Percentiles rank a stretch among this genome's conserved stretches.
Evolutionary conservation across 768 basidiomycete species (phyloP).

Genomic region (Agrocybe pediades): DNA sequence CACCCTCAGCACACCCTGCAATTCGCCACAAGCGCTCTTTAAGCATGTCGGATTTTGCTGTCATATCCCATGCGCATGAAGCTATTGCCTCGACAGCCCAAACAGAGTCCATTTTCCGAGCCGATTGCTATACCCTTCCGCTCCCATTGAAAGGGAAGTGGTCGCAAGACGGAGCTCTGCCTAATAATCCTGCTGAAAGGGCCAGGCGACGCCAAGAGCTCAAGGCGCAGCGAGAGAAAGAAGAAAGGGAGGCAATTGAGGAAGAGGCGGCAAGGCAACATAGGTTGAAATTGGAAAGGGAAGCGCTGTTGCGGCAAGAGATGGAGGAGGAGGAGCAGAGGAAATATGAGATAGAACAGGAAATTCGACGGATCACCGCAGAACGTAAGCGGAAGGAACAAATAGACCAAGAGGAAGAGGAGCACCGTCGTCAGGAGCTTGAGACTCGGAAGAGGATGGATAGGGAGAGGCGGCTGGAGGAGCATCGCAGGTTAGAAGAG

Average conservation of each 20-base stretch:
- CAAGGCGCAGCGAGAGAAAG: conserved; percentile 36
- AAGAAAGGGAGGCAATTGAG: conserved; percentile 42
- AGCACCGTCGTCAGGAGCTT: conserved; percentile 42
- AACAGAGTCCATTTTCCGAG: conserved; percentile 15
- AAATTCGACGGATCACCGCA: conserved; percentile 36
- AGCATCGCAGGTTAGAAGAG: conserved; percentile 50
- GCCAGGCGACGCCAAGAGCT: conserved; percentile 32
- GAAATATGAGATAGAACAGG: conserved; percentile 39
- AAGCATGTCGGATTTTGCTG: conserved; percentile 43
- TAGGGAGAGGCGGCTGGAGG: conserved; percentile 49
- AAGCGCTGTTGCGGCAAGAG: conserved; percentile 40
- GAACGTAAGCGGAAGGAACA: conserved; percentile 40
- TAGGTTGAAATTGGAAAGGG: conserved; percentile 41
- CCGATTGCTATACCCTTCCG: conserved; percentile 22
- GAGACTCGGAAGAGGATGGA: conserved; percentile 48
- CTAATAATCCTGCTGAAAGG: conserved; percentile 35
- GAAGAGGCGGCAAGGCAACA: conserved; percentile 49
- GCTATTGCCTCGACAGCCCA: conserved; percentile 25
- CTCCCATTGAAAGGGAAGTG: conserved; percentile 42
- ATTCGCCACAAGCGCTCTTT: conserved; percentile 29
- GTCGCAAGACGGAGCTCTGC: conserved; percentile 25
- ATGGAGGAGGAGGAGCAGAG: conserved; percentile 45
- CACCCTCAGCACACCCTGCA: conserved; percentile 1
- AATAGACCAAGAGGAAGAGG: conserved; percentile 48
- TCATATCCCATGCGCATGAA: conserved; percentile 34